A percentile compares a stretch with the other conserved stretches of the same genome.
These are phyloP conservation scores for Myxozyma monticola DNA, from an alignment of 805 yeast species.

Conservation along the genomic window DNA sequence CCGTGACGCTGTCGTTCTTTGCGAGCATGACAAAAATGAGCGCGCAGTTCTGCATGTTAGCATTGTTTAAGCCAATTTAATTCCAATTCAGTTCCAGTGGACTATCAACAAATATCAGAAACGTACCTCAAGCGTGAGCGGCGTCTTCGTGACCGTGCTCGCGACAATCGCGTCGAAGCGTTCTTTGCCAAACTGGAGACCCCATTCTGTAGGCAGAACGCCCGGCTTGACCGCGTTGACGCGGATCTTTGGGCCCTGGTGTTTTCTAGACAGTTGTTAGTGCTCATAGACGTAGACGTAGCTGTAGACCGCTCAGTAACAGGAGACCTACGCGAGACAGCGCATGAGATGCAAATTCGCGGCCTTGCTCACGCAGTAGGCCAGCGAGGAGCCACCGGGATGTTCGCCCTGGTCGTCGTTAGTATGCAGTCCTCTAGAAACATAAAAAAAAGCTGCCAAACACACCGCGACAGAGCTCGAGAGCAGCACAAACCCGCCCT, in stretches of 20 bases:
- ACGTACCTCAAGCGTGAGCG: constrained; percentile 16
- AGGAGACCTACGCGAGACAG: constrained; percentile 33
- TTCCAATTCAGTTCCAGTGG: constrained; percentile 15
- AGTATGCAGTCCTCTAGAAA: no score
- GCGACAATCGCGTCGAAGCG: constrained; percentile 17
- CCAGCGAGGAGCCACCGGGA: constrained; percentile 38
- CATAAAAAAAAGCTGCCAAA: neutral
- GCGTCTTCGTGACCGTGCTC: constrained; percentile 12
- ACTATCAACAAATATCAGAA: neutral
- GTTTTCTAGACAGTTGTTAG: constrained; percentile 4
- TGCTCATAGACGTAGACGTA: no score
- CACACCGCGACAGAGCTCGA: constrained; percentile 24
- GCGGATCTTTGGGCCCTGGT: constrained; percentile 27
- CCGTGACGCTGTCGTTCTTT: constrained; percentile 33
- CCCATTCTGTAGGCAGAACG: constrained; percentile 36
- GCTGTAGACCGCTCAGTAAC: neutral
- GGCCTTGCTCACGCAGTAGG: constrained; percentile 42
- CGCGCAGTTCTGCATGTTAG: constrained; percentile 36
- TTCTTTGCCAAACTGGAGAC: constrained; percentile 34
- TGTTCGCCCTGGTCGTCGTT: constrained; percentile 32
- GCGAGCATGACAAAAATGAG: constrained; percentile 33
- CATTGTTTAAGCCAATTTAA: no score
- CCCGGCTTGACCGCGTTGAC: constrained; percentile 34
- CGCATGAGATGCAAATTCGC: constrained; percentile 37
- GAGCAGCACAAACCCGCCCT: constrained; percentile 26